These are phyloP conservation scores for Austroboletus niveus DNA, from an alignment of 1,284 basidiomycete genomes.

Conservation along the genomic window DNA sequence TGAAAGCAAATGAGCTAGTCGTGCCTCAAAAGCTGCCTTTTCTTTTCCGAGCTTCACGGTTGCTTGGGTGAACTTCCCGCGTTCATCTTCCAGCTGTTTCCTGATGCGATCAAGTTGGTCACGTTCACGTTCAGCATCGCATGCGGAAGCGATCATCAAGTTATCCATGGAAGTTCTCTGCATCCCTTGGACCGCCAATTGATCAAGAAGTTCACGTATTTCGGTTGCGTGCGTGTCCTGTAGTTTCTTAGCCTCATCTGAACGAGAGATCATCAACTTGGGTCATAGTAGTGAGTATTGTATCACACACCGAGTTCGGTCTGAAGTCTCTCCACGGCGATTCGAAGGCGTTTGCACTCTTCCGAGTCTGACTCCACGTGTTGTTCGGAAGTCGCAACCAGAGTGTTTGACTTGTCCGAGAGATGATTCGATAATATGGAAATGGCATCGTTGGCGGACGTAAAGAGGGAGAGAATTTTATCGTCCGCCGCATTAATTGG, in stretches of 20 bases:
- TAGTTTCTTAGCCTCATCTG: constrained; percentile 53
- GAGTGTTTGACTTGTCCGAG: constrained; percentile 17
- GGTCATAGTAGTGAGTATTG: neutral
- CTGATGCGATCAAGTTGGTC: constrained; percentile 50
- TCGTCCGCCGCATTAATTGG: constrained; percentile 52
- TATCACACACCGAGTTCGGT: constrained; percentile 53
- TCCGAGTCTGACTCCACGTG: constrained; percentile 17
- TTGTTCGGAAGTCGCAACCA: constrained; percentile 1
- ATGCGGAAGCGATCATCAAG: constrained; percentile 48
- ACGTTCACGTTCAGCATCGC: constrained; percentile 45
- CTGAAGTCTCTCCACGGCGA: constrained; percentile 47
- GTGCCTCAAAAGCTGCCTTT: constrained; percentile 65
- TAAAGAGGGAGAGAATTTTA: constrained; percentile 49
- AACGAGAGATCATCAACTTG: constrained; percentile 3
- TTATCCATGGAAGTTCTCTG: constrained; percentile 40
- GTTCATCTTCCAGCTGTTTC: constrained; percentile 64
- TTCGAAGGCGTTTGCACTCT: constrained; percentile 48
- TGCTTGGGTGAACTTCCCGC: constrained; percentile 63
- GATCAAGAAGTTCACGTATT: constrained; percentile 51
- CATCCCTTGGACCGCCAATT: constrained; percentile 44
- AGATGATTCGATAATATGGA: constrained; percentile 23
- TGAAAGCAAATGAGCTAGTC: constrained; percentile 5
- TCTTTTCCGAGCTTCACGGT: constrained; percentile 64
- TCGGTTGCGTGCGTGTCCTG: constrained; percentile 42
- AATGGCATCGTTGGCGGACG: constrained; percentile 42